Evolutionary conservation across 1,284 basidiomycete genomes (phyloP), one percentile per base, ranked within the genome.

Genomic region (Puccinia coronata): DNA sequence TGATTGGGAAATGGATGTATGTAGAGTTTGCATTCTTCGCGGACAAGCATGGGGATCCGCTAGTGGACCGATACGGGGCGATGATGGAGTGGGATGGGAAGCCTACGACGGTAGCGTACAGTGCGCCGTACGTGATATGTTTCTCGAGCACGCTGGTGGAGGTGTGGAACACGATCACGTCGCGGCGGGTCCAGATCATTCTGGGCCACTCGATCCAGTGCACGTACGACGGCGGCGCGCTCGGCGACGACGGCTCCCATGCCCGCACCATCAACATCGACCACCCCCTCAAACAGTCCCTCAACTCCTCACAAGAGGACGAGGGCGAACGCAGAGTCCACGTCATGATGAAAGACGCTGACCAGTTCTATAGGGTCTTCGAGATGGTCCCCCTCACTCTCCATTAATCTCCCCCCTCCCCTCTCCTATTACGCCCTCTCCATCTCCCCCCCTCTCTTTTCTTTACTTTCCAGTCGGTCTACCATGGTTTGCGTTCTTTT

Each of bases 51-150:
- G 95, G 95, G 59, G 92, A 92, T 70, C 76, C 76, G 16, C 84
- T 57, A 84, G 84, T 83, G 91, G 93, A 67, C 61, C 63, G 65
- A 55, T 88, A 36, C 88, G 90, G 80, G 2, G 89, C 89, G 41
- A 91, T 92, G 2, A 93, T 98, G 84, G 95, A 98, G 86, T 98
- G 96, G 95, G 96, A 98, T 87, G 95, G 95, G 12, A 92, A 90
- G 2, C 93, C 93, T 0, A 92, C 94, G 84, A 91, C 91, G 59
- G 93, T 95, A 41, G 94, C 94, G 0, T 92, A 93, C 87, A 49
- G 34, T n/a, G 93, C 95, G 84, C 94, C 94, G 0, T 96, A 95
- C 84, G 89, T 98, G 75, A 89, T 98, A 23, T 91, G 97, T 43
- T 95, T 98, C 87, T 94, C 96, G 86, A 89, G 90, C n/a, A 91